Evolutionary conservation across 2,329 filamentous ascomycete species (phyloP).

Genomic region (Sarocladium brachiariae): DNA sequence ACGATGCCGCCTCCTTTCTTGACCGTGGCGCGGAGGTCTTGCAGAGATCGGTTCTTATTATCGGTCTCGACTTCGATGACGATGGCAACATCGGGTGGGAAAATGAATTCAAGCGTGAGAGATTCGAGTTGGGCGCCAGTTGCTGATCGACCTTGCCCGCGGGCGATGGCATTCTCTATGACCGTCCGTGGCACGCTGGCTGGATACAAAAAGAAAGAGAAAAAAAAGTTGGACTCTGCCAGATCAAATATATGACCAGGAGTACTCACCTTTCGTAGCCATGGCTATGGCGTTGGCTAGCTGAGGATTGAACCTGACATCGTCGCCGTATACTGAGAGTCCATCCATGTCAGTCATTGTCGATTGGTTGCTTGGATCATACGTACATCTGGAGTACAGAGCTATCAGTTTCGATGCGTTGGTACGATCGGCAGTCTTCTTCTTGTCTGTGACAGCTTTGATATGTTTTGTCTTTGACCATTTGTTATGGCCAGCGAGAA

Average conservation of each 20-base stretch:
- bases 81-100: conserved; percentile 68
- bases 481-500: conserved; percentile 71
- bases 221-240: background rate
- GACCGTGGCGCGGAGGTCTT: conserved; percentile 64
- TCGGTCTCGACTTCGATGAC: conserved; percentile 85
- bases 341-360: background rate
- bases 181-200: conserved; percentile 74
- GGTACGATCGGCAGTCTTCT: conserved; percentile 66
- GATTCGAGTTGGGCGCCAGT: conserved; percentile 70
- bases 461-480: conserved; percentile 97
- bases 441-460: conserved; percentile 78
- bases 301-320: conserved; percentile 67
- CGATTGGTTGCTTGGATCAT: background rate
- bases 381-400: conserved; percentile 64
- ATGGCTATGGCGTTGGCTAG: conserved; percentile 65
- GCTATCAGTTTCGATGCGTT: conserved; percentile 66
- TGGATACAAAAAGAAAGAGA: conserved; percentile 16
- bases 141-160: conserved; percentile 77
- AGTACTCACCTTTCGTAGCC: conserved; percentile 64
- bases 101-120: conserved; percentile 71
- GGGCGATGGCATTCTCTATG: conserved; percentile 80
- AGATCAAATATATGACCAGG: background rate
- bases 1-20: conserved; percentile 64
- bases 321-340: conserved; percentile 61
- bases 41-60: conserved; percentile 64